Conservation (phyloP, 495 filamentous ascomycete genomes). For the Daldinia bambusicola region DNA sequence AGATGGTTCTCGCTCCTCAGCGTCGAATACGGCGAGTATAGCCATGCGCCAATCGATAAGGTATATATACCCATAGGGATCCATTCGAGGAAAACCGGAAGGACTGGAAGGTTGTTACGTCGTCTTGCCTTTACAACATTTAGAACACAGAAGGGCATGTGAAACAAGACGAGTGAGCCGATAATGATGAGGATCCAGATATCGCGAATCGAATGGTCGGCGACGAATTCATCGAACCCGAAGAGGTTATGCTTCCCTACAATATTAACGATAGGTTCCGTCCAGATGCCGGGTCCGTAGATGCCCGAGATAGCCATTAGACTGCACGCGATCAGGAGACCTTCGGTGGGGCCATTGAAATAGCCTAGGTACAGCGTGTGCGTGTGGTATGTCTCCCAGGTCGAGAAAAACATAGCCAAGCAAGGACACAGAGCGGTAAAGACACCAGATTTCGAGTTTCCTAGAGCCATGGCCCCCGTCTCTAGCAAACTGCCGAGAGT, state of each 20-base stretch:
- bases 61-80: conserved; percentile 87
- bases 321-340: conserved; percentile 84
- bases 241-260: conserved; percentile 66
- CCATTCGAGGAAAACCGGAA: conserved; percentile 94
- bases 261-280: conserved; percentile 71
- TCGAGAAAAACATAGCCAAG: conserved; percentile 98
- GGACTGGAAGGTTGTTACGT: conserved; percentile 75
- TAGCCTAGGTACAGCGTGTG: conserved; percentile 97
- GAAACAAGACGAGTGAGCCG: conserved; percentile 75
- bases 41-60: conserved; percentile 77
- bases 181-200: conserved; percentile 86
- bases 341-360: conserved; percentile 97
- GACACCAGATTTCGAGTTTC: conserved; percentile 80
- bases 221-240: conserved; percentile 65
- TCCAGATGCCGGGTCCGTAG: conserved; percentile 91
- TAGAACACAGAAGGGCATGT: conserved; percentile 82
- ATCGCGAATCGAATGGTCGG: conserved; percentile 76
- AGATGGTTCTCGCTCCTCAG: conserved; percentile 84
- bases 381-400: conserved; percentile 99
- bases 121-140: conserved; percentile 84
- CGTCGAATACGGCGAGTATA: conserved; percentile 85
- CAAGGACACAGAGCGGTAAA: conserved; percentile 93
- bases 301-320: conserved; percentile 88
- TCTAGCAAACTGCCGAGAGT: conserved; percentile 89
- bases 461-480: conserved; percentile 90